Conservation (phyloP, 441 rosid species). For the Erodium moschatum region DNA sequence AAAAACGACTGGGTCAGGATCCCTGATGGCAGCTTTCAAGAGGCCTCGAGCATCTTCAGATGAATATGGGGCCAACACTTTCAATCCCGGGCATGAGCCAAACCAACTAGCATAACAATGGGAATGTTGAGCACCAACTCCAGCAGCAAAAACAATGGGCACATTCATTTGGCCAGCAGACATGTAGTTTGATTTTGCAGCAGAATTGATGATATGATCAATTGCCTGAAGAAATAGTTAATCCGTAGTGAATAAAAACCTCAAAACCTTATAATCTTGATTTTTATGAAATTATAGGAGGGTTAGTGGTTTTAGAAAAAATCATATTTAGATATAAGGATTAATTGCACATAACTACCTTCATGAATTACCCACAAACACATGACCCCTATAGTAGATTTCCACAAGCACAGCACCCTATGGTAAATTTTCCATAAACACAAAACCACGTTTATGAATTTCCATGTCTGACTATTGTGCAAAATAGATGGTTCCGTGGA, state of each 20-base stretch:
- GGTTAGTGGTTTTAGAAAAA: not conserved
- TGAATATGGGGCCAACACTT: constrained; percentile 75
- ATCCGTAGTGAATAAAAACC: not conserved
- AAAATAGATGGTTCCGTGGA: no score
- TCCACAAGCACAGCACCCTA: no score
- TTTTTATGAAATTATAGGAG: not conserved
- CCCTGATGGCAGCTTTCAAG: constrained; percentile 90
- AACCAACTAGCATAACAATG: constrained; percentile 93
- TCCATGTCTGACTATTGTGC: no score
- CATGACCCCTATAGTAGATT: no score
- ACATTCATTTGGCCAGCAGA: no score
- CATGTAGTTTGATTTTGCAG: no score
- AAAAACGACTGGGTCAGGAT: constrained; percentile 95
- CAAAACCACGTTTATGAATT: no score
- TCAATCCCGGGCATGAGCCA: constrained; percentile 76
- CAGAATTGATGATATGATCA: constrained; percentile 69
- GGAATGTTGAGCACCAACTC: constrained; percentile 39
- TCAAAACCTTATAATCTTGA: not conserved
- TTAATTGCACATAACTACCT: no score
- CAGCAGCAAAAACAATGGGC: constrained; percentile 43
- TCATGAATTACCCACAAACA: no score
- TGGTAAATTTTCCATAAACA: no score
- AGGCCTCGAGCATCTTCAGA: constrained; percentile 94
- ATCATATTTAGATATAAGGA: not conserved
- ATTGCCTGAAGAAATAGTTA: constrained; percentile 15